phyloP scores from a whole-genome alignment of 257 asterid genomes.

The Solanum rostratum region DNA sequence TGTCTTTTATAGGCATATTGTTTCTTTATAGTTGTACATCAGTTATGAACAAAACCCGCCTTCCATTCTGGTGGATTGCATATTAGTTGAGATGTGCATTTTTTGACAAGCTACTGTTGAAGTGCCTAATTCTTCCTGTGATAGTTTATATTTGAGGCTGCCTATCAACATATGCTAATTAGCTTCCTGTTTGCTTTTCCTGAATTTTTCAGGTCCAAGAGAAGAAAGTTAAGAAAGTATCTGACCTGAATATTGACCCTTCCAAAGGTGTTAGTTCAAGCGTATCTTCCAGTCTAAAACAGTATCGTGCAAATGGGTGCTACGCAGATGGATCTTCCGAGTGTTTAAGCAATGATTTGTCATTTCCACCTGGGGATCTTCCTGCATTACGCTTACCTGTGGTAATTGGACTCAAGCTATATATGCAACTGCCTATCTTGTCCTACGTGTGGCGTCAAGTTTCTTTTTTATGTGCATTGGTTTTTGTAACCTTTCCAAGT shows the following conservation, averaged over 20 bases:
- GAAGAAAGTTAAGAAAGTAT: constrained; percentile 89
- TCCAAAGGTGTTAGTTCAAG: constrained; percentile 60
- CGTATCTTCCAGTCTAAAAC: constrained; percentile 48
- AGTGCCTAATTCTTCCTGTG: neutral
- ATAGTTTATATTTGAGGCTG: neutral
- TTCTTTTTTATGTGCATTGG: neutral
- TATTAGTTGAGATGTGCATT: neutral
- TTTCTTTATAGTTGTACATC: neutral
- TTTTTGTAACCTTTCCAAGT: neutral
- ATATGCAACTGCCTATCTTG: neutral
- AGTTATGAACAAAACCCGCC: neutral
- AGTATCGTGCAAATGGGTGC: constrained; percentile 55
- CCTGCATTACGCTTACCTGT: constrained; percentile 77
- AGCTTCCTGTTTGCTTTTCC: neutral
- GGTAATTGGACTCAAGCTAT: constrained; percentile 66
- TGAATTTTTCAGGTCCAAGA: constrained; percentile 75
- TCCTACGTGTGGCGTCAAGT: neutral
- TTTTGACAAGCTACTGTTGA: neutral
- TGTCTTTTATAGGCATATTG: neutral
- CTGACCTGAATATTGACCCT: constrained; percentile 71
- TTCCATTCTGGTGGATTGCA: neutral
- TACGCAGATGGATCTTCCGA: constrained; percentile 39
- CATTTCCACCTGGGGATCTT: constrained; percentile 65
- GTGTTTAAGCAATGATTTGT: constrained; percentile 42
- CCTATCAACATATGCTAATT: neutral